Evolutionary conservation across 441 rosid species (phyloP), one percentile per base, ranked within the genome.

Genomic region (Macaranga tanarius): DNA sequence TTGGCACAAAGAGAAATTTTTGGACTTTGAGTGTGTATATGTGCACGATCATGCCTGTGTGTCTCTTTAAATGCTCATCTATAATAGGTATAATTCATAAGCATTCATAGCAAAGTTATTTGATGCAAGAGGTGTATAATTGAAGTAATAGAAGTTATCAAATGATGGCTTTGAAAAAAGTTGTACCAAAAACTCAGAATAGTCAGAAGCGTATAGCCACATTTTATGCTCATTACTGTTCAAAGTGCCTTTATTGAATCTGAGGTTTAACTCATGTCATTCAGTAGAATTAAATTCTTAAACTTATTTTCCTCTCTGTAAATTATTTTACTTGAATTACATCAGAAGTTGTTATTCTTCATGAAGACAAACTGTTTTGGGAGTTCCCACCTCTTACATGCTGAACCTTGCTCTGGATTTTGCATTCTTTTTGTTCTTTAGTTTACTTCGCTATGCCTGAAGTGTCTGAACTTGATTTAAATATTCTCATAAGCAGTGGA

Each of bases 131-230:
- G 50, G 8, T 34, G 38, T 17, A 13, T 63, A 44, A 31, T 63
- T 16, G 47, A 63, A 20, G 10, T 63, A 42, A 44, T 26, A 63
- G 51, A 28, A 44, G 67, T 63, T 17, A 22, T 20, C 67, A 44
- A 2, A 12, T 44, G 28, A 42, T 63, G 22, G 31, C n/a, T 40
- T 63, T 26, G 7, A 23, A 15, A 26, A 16, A 23, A 28, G n/a
- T 65, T 65, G 16, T 44, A 44, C 48, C 68, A 26, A 45, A 54
- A 47, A 64, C 44, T 64, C 55, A 13, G 50, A 44, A 64, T 16
- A 10, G 15, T 45, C 45, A 11, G 17, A 45, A 50, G 54, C 52
- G 6, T 6, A 44, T 44, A 11, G 12, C 7, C 12, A 34, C 38
- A 34, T 34, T 34, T 34, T 67, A 48, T 51, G 28, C 59, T 31